These are phyloP conservation scores for Neopestalotiopsis rosae DNA, from an alignment of 2,329 filamentous ascomycete species.

Conservation along the genomic window DNA sequence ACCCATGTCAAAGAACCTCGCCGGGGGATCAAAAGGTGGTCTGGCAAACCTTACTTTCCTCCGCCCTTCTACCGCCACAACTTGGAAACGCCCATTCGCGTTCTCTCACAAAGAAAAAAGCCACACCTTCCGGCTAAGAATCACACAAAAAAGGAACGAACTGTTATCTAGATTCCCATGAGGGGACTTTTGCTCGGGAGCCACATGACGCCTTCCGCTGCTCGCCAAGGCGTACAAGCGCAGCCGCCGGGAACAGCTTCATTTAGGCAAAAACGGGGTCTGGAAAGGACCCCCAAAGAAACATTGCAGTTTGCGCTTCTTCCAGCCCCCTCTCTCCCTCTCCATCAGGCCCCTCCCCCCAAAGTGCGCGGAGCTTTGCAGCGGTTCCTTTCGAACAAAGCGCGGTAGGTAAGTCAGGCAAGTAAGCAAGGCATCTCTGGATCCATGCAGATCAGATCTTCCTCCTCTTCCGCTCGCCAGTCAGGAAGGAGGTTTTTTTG, in stretches of 20 bases:
- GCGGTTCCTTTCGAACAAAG: neutral
- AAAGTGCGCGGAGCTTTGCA: neutral
- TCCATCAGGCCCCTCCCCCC: neutral
- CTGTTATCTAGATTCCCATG: neutral
- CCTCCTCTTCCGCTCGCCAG: neutral
- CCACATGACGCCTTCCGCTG: neutral
- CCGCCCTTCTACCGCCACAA: neutral
- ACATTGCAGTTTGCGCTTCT: no score
- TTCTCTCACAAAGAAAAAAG: neutral
- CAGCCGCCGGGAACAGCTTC: slow-evolving; percentile 10
- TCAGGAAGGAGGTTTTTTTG: neutral
- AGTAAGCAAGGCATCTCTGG: neutral
- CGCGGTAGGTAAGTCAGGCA: neutral
- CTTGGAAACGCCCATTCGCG: neutral
- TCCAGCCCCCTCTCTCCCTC: no score
- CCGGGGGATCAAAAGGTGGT: neutral
- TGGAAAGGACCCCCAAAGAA: neutral
- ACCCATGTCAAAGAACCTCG: no score
- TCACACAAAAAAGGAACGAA: neutral
- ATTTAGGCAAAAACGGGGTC: slow-evolving; percentile 9
- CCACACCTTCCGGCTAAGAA: neutral
- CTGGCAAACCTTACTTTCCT: neutral
- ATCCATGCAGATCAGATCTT: neutral
- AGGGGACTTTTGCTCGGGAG: neutral
- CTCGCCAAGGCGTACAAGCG: slow-evolving; percentile 4